phyloP scores from a whole-genome alignment of 768 basidiomycete genomes.

The Lactifluus echinatus region DNA sequence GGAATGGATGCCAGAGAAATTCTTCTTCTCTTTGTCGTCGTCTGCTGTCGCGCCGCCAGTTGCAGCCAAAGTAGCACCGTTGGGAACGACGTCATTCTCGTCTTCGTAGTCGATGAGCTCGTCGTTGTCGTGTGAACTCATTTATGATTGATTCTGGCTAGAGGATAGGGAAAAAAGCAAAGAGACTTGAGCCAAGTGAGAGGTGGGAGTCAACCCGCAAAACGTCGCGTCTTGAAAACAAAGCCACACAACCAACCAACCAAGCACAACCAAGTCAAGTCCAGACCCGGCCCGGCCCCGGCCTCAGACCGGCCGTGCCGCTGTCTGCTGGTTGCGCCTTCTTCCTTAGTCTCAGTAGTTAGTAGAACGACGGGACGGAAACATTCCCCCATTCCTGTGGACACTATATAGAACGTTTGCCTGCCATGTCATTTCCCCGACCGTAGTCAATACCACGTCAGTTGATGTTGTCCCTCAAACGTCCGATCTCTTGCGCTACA shows the following conservation, averaged over 20 bases:
- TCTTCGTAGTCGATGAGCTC: conserved; percentile 95
- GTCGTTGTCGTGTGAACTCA: conserved; percentile 82
- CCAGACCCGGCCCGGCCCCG: neutral
- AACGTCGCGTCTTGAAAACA: conserved; percentile 6
- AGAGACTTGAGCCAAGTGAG: conserved; percentile 21
- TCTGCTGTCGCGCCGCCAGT: conserved; percentile 41
- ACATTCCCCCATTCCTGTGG: too few relatives aligned
- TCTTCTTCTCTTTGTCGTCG: conserved; percentile 84
- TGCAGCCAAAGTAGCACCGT: conserved; percentile 40
- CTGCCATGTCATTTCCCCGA: too few relatives aligned
- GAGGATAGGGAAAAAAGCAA: conserved; percentile 26
- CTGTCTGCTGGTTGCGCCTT: neutral
- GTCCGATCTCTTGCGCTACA: neutral
- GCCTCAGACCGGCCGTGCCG: neutral
- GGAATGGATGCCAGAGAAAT: conserved; percentile 99
- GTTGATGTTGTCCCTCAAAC: neutral
- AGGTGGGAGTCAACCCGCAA: conserved; percentile 22
- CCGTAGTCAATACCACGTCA: neutral
- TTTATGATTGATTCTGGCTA: conserved; percentile 29
- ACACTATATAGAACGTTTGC: too few relatives aligned
- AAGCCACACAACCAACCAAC: conserved; percentile 12
- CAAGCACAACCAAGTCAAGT: neutral
- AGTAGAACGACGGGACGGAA: too few relatives aligned
- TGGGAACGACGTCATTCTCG: conserved; percentile 70
- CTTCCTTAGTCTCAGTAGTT: too few relatives aligned